phyloP scores from a whole-genome alignment of 352 stramenopile species.

The Plasmopara muralis region DNA sequence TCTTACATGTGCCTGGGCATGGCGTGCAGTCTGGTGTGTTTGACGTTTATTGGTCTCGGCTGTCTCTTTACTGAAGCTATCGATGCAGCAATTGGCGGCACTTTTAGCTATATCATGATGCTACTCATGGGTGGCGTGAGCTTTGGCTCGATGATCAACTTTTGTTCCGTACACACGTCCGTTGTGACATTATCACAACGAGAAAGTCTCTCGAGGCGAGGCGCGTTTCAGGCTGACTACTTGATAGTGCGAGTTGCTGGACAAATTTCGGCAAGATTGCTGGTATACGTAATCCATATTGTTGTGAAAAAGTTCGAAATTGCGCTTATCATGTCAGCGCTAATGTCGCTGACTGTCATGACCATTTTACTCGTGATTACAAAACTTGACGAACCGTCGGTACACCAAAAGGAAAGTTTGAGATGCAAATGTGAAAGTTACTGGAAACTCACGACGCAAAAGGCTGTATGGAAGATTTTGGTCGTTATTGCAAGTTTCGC shows the following conservation, averaged over 20 bases:
- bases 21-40: constrained; percentile 26
- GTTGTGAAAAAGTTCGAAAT: constrained; percentile 16
- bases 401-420: constrained; percentile 19
- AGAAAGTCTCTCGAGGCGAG: constrained; percentile 31
- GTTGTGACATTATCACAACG: constrained; percentile 46
- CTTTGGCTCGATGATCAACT: constrained; percentile 49
- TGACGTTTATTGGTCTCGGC: constrained; percentile 18
- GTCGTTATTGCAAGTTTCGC: constrained; percentile 37
- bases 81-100: constrained; percentile 6
- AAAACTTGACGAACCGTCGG: constrained; percentile 14
- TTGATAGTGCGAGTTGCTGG: constrained; percentile 27
- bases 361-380: constrained; percentile 26
- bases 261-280: constrained; percentile 23
- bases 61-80: constrained; percentile 20
- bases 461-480: constrained; percentile 41
- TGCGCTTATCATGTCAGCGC: constrained; percentile 23
- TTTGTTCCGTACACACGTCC: constrained; percentile 39
- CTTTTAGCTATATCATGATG: constrained; percentile 33
- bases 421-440: constrained; percentile 42
- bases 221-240: constrained; percentile 46
- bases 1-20: constrained; percentile 77
- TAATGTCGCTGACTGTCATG: constrained; percentile 24
- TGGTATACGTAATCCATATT: constrained; percentile 26
- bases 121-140: constrained; percentile 33
- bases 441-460: constrained; percentile 52